A percentile compares a stretch with the other conserved stretches of the same genome.
These are phyloP conservation scores for Sarocladium brachiariae DNA, from an alignment of 2,329 filamentous ascomycete species.

Conservation along the genomic window DNA sequence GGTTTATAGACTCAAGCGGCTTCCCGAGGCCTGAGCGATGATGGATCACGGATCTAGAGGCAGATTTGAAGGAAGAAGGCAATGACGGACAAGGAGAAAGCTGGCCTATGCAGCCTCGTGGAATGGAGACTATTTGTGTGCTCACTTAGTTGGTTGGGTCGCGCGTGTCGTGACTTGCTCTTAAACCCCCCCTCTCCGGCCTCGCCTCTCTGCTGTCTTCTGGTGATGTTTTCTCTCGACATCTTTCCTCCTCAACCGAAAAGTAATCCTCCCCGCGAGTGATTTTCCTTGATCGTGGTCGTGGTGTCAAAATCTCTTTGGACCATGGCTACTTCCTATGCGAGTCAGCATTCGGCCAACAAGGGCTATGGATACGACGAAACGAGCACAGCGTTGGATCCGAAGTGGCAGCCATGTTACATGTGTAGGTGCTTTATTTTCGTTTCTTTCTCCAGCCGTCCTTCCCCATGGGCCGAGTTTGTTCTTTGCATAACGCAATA, in stretches of 20 bases:
- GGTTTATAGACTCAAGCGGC: not conserved
- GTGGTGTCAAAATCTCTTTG: too few species aligned
- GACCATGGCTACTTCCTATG: too few species aligned
- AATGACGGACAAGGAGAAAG: not conserved
- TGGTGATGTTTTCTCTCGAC: too few species aligned
- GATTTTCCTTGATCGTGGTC: too few species aligned
- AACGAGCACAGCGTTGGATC: not conserved
- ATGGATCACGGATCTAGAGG: not conserved
- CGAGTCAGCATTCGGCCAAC: not conserved
- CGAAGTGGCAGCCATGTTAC: constrained; percentile 4
- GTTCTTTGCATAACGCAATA: not conserved
- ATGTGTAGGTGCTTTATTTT: not conserved
- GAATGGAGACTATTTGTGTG: not conserved
- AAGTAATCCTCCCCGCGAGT: too few species aligned
- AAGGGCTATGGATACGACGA: not conserved
- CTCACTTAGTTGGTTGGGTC: not conserved
- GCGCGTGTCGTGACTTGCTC: not conserved
- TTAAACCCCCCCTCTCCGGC: not conserved
- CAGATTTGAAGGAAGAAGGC: not conserved
- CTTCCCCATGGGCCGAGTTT: not conserved
- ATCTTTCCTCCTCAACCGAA: too few species aligned
- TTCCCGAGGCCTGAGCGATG: not conserved
- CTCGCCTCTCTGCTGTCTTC: too few species aligned
- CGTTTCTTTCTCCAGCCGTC: not conserved
- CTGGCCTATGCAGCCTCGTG: constrained; percentile 3